Percentiles rank a stretch among this genome's conserved stretches.
Conservation (phyloP, 371 early-diverging fungal species). For the Blakeslea trispora region DNA sequence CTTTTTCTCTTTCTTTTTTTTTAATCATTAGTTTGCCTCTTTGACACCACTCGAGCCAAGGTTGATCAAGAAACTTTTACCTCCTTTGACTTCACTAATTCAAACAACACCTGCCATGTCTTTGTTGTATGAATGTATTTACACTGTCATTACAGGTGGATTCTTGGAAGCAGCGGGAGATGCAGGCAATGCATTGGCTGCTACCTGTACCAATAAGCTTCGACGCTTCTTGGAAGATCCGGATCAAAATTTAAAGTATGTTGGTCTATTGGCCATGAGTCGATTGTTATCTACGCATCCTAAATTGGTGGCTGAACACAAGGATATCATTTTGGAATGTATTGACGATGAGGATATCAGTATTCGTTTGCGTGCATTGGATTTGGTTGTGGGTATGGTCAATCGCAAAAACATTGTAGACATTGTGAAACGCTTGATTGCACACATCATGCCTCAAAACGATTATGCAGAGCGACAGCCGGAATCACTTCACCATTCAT, state of each 20-base stretch:
- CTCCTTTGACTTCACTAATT: constrained; percentile 82
- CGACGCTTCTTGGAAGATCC: constrained; percentile 80
- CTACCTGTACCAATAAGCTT: constrained; percentile 88
- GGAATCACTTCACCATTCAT: constrained; percentile 38
- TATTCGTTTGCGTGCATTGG: constrained; percentile 87
- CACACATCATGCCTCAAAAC: constrained; percentile 66
- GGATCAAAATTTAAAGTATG: constrained; percentile 94
- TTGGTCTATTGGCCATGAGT: constrained; percentile 86
- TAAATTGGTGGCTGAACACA: constrained; percentile 79
- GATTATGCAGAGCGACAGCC: constrained; percentile 9
- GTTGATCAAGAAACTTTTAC: constrained; percentile 84
- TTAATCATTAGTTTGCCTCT: constrained; percentile 73
- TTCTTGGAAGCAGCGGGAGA: constrained; percentile 76
- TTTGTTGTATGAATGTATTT: constrained; percentile 92
- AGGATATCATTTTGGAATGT: constrained; percentile 82
- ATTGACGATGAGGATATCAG: constrained; percentile 91
- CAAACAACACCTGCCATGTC: constrained; percentile 92
- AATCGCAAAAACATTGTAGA: constrained; percentile 76
- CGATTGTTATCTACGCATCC: constrained; percentile 83
- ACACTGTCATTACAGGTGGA: constrained; percentile 89
- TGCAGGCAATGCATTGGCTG: constrained; percentile 68
- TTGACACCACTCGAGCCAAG: constrained; percentile 93
- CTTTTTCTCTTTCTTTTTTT: constrained; percentile 7
- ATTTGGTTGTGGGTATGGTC: constrained; percentile 84
- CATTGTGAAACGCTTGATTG: constrained; percentile 81